Conservation (phyloP, 768 basidiomycete genomes). For the Clavaria fumosa region DNA sequence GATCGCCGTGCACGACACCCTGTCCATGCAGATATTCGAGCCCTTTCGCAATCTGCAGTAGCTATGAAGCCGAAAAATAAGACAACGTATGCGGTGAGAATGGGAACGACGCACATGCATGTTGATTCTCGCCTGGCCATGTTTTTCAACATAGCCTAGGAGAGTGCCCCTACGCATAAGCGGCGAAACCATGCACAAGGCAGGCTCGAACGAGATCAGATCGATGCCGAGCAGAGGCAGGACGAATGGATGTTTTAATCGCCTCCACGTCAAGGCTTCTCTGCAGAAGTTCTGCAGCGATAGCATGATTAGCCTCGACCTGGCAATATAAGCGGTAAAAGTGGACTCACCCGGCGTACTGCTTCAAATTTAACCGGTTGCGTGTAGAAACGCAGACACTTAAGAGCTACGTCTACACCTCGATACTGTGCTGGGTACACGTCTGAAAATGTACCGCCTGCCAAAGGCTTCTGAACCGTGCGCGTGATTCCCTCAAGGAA, state of each 20-base stretch:
- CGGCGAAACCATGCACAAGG: constrained; percentile 17
- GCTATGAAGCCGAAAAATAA: not conserved
- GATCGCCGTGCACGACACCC: constrained; percentile 13
- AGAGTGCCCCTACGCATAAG: constrained; percentile 18
- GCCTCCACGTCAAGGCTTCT: constrained; percentile 18
- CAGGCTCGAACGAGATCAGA: constrained; percentile 11
- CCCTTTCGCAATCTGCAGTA: constrained; percentile 13
- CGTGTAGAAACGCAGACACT: too few species aligned
- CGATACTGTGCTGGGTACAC: not conserved
- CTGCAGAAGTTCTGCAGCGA: too few species aligned
- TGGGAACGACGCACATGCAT: constrained; percentile 8
- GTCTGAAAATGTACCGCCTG: constrained; percentile 3
- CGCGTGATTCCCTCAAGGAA: not conserved
- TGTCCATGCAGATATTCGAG: constrained; percentile 13
- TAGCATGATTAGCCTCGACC: not conserved
- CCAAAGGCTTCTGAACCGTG: not conserved
- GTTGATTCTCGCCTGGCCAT: constrained; percentile 12
- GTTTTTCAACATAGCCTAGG: constrained; percentile 10
- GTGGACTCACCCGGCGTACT: too few species aligned
- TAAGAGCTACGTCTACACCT: not conserved
- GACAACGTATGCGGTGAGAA: not conserved
- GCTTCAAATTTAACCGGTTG: too few species aligned
- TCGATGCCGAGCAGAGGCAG: constrained; percentile 18
- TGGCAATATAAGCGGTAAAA: too few species aligned
- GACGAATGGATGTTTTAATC: constrained; percentile 16